Percentiles rank a stretch among this genome's conserved stretches.
phyloP scores from a whole-genome alignment of 1,284 basidiomycete genomes.

The Rhizoctonia solani region DNA sequence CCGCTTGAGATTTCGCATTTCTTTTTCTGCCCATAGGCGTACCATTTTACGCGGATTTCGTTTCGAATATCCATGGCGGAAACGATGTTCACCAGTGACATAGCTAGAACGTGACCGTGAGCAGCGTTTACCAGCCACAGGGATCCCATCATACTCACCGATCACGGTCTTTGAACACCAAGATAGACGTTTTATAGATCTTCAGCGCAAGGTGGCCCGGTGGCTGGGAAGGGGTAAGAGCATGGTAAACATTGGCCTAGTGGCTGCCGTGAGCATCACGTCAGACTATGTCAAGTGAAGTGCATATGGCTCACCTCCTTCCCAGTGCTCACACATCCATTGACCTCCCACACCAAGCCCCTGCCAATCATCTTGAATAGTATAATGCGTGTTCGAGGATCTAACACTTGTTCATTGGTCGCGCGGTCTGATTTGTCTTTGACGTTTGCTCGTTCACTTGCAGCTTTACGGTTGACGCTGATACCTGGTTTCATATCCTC shows the following conservation, averaged over 20 bases:
- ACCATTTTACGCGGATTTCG: conserved; percentile 99
- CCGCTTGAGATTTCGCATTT: conserved; percentile 93
- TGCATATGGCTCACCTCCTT: conserved; percentile 76
- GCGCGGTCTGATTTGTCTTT: conserved; percentile 95
- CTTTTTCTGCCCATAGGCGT: conserved; percentile 98
- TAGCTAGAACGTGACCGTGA: conserved; percentile 45
- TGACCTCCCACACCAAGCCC: conserved; percentile 82
- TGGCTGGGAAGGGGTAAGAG: conserved; percentile 61
- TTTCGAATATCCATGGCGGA: conserved; percentile 88
- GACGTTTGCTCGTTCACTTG: conserved; percentile 78
- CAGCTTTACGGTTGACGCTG: conserved; percentile 88
- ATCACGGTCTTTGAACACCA: conserved; percentile 96
- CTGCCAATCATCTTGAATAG: conserved; percentile 92
- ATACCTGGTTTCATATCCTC: conserved; percentile 50
- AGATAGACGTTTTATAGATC: conserved; percentile 98
- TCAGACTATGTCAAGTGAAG: not conserved
- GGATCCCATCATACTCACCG: conserved; percentile 79
- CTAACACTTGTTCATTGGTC: conserved; percentile 92
- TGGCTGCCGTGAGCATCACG: not conserved
- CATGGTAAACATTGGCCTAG: conserved; percentile 93
- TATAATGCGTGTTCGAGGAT: conserved; percentile 87
- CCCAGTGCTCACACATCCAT: conserved; percentile 92
- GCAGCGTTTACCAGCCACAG: not conserved
- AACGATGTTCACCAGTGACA: conserved; percentile 80
- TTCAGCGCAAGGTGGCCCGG: conserved; percentile 79